These are phyloP conservation scores for Geotrichum aggregatum DNA, from an alignment of 1,139 yeast genomes.

Conservation along the genomic window DNA sequence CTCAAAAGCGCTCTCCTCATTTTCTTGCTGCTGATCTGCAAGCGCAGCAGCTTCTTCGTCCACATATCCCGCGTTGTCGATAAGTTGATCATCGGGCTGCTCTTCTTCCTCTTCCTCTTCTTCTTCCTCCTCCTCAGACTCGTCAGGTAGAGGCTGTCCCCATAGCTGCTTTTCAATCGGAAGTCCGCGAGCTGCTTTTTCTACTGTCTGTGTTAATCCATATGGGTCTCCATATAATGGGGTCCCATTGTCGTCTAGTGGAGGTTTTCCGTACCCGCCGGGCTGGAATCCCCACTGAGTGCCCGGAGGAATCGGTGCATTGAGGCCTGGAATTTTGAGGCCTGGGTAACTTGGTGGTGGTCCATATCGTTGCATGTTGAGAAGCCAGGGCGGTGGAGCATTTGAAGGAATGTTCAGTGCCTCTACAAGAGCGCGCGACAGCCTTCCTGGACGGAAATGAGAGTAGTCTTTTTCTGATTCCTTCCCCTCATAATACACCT, in stretches of 20 bases:
- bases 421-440: conserved; percentile 54
- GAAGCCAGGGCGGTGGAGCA: conserved; percentile 78
- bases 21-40: conserved; percentile 24
- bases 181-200: conserved; percentile 42
- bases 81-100: conserved; percentile 29
- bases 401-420: conserved; percentile 70
- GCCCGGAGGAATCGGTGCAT: conserved; percentile 42
- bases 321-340: conserved; percentile 55
- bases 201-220: conserved; percentile 29
- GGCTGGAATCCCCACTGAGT: conserved; percentile 43
- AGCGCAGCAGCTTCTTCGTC: conserved; percentile 31
- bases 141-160: conserved; percentile 36
- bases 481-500: conserved; percentile 73
- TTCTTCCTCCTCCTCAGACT: conserved; percentile 35
- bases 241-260: conserved; percentile 35
- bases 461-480: conserved; percentile 49
- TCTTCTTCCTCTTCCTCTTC: conserved; percentile 36
- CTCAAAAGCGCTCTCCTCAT: conserved; percentile 22
- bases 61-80: conserved; percentile 29
- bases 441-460: conserved; percentile 60
- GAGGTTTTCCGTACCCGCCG: conserved; percentile 45
- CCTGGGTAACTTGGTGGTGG: conserved; percentile 82
- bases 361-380: conserved; percentile 65
- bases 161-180: conserved; percentile 39
- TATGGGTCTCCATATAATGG: conserved; percentile 40